Conservation (phyloP, 805 yeast species). For the Candida nitratophila region DNA sequence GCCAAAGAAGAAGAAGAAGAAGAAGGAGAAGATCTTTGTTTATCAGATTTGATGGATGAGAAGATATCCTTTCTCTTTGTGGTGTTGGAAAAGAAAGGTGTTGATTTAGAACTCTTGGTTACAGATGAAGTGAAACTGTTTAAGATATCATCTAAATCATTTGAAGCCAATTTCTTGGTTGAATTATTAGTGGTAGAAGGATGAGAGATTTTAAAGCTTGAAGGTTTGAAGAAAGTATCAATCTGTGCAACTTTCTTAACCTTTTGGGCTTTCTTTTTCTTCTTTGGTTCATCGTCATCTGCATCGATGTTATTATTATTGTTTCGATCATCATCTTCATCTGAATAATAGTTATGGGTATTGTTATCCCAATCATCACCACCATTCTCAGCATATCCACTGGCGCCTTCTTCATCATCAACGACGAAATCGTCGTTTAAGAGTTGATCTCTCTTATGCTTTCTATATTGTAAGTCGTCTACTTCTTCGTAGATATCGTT, state of each 20-base stretch:
- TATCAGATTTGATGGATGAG: conserved; percentile 18
- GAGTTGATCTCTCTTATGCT: conserved; percentile 70
- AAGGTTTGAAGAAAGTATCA: conserved; percentile 44
- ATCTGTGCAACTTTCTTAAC: conserved; percentile 26
- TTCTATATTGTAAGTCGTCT: conserved; percentile 72
- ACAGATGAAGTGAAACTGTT: conserved; percentile 40
- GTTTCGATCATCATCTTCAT: conserved; percentile 58
- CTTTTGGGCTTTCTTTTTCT: conserved; percentile 27
- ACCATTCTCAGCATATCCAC: conserved; percentile 92
- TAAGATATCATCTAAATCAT: conserved; percentile 61
- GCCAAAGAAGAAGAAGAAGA: conserved; percentile 20
- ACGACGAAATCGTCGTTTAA: conserved; percentile 90
- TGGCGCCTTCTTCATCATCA: conserved; percentile 90
- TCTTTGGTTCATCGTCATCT: conserved; percentile 39
- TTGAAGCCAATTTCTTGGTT: conserved; percentile 34
- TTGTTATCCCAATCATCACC: conserved; percentile 75
- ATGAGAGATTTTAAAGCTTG: not conserved
- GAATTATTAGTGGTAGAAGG: conserved; percentile 17
- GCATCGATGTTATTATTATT: conserved; percentile 44
- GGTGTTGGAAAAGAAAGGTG: conserved; percentile 12
- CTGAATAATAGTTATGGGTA: conserved; percentile 47
- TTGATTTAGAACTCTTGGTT: conserved; percentile 10
- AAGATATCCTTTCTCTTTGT: conserved; percentile 20
- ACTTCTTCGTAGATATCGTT: conserved; percentile 79
- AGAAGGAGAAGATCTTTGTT: conserved; percentile 18